Evolutionary conservation across 75 land plant species (phyloP).

Genomic region (Sequoia sempervirens): DNA sequence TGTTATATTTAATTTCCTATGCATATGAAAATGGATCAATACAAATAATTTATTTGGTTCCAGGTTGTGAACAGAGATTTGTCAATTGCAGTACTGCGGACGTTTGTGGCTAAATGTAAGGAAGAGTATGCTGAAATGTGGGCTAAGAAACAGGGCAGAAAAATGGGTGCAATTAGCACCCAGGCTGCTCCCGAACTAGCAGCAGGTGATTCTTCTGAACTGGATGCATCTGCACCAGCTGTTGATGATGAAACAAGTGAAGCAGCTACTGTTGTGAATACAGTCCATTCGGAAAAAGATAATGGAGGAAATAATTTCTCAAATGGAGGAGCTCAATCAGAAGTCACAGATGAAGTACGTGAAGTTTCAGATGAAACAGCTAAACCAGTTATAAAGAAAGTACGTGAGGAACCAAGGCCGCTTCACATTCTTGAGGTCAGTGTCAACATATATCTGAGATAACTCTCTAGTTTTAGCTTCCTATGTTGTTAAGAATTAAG

Average conservation of each 20-base stretch:
- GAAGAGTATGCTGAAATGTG: conserved; percentile 64
- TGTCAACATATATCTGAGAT: background rate
- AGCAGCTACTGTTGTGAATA: conserved; percentile 2
- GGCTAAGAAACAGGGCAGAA: conserved; percentile 23
- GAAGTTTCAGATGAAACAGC: conserved; percentile 22
- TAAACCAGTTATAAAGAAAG: conserved; percentile 12
- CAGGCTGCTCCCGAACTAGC: conserved; percentile 1
- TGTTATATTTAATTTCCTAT: background rate
- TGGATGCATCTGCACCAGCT: no score
- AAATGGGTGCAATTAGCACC: background rate
- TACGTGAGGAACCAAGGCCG: conserved; percentile 41
- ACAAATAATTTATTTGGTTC: background rate
- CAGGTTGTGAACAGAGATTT: conserved; percentile 96
- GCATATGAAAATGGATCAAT: background rate
- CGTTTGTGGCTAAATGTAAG: conserved; percentile 68
- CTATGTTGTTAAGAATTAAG: background rate
- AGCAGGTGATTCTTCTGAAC: conserved; percentile 4
- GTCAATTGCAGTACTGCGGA: conserved; percentile 86
- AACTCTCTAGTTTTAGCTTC: background rate
- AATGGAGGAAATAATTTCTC: conserved; percentile 23
- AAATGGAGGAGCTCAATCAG: conserved; percentile 20
- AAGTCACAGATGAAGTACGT: conserved; percentile 3
- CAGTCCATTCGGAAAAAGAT: conserved; percentile 12
- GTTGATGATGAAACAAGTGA: conserved; percentile 1
- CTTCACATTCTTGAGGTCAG: conserved; percentile 78